These are phyloP conservation scores for Penicillium salamii DNA, from an alignment of 495 filamentous ascomycete species.

Conservation along the genomic window DNA sequence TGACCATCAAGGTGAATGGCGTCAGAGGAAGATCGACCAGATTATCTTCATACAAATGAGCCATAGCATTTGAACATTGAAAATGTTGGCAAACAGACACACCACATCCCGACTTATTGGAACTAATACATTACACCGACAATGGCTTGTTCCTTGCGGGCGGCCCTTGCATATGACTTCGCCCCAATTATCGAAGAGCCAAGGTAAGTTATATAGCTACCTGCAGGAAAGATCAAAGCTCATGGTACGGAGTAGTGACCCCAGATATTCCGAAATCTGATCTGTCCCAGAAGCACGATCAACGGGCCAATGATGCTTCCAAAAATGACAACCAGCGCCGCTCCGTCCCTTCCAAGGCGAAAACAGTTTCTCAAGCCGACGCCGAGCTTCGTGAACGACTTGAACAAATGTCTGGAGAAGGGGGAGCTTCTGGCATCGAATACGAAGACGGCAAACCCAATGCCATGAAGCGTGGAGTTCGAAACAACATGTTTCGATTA, in stretches of 20 bases:
- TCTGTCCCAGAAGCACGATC: neutral
- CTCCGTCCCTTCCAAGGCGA: constrained; percentile 19
- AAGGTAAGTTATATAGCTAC: constrained; percentile 6
- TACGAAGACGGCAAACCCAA: constrained; percentile 73
- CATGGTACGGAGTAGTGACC: neutral
- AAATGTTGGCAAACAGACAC: no score
- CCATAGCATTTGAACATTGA: no score
- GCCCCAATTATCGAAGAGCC: neutral
- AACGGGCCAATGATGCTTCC: neutral
- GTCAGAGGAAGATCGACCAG: neutral
- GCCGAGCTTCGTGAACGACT: constrained; percentile 65
- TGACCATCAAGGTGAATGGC: neutral
- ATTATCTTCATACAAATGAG: no score
- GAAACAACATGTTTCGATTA: constrained; percentile 74
- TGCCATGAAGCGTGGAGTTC: constrained; percentile 75
- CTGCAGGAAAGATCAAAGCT: neutral
- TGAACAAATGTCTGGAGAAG: constrained; percentile 68
- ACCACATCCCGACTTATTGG: no score
- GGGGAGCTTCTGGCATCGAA: constrained; percentile 75
- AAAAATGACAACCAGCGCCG: constrained; percentile 2
- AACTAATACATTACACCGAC: neutral
- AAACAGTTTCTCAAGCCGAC: constrained; percentile 62
- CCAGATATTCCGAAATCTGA: neutral
- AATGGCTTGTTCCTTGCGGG: neutral
- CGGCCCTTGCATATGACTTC: constrained; percentile 6